Evolutionary conservation across 1,139 yeast genomes (phyloP).

Genomic region (Yamadazyma kanchanaburiensis): DNA sequence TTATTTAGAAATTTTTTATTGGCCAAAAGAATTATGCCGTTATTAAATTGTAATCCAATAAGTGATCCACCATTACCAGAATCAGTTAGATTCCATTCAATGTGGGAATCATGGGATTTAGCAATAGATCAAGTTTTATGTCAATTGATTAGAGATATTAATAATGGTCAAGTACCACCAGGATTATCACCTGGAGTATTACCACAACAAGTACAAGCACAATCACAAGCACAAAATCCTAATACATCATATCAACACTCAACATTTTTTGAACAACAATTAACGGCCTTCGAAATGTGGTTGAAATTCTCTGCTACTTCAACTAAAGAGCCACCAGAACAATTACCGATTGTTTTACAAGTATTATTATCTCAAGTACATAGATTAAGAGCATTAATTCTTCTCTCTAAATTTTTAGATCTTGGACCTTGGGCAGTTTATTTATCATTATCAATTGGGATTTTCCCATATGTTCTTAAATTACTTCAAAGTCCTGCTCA

Average conservation of each 20-base stretch:
- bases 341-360: constrained; percentile 88
- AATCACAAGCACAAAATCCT: not conserved
- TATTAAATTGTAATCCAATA: constrained; percentile 89
- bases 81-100: constrained; percentile 71
- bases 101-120: constrained; percentile 99
- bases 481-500: constrained; percentile 93
- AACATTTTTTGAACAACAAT: constrained; percentile 90
- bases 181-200: not conserved
- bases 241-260: constrained; percentile 68
- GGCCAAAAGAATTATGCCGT: constrained; percentile 93
- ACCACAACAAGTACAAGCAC: not conserved
- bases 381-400: constrained; percentile 80
- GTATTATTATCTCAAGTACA: constrained; percentile 92
- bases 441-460: constrained; percentile 87
- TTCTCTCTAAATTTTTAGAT: constrained; percentile 82
- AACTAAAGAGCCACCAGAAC: constrained; percentile 87
- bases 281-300: constrained; percentile 97
- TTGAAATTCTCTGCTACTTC: constrained; percentile 80
- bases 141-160: constrained; percentile 44
- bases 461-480: constrained; percentile 90
- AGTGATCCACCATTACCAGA: constrained; percentile 94
- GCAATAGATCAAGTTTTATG: constrained; percentile 93
- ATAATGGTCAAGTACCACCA: constrained; percentile 1
- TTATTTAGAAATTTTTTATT: constrained; percentile 85
- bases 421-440: constrained; percentile 98